Evolutionary conservation across 805 yeast species (phyloP).

Genomic region (Suhomyces canberraensis): DNA sequence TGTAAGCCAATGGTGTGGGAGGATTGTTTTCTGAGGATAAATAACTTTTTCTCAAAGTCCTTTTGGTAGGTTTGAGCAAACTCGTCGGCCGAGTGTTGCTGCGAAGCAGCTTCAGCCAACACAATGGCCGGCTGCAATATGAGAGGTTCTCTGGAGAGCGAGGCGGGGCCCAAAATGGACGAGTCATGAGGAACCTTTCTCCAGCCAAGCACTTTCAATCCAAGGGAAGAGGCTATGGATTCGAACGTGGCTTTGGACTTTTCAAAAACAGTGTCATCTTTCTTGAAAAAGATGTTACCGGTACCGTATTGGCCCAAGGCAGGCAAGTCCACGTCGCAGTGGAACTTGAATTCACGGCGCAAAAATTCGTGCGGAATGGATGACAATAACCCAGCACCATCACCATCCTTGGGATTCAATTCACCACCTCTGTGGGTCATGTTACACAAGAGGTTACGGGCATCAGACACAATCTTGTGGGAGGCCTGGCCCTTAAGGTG

Average conservation of each 20-base stretch:
- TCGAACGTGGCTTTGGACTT: slow-evolving; percentile 77
- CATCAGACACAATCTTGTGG: slow-evolving; percentile 93
- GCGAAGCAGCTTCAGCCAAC: slow-evolving; percentile 33
- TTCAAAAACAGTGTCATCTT: slow-evolving; percentile 67
- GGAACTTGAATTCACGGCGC: slow-evolving; percentile 75
- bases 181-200: slow-evolving; percentile 93
- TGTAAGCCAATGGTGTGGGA: slow-evolving; percentile 89
- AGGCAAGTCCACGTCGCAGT: slow-evolving; percentile 67
- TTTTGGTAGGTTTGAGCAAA: slow-evolving; percentile 56
- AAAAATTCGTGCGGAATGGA: slow-evolving; percentile 89
- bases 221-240: slow-evolving; percentile 70
- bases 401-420: slow-evolving; percentile 96
- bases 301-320: slow-evolving; percentile 85
- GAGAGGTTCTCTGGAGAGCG: slow-evolving; percentile 86
- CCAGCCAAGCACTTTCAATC: slow-evolving; percentile 88
- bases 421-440: slow-evolving; percentile 99
- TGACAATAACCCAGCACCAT: slow-evolving; percentile 96
- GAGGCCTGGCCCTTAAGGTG: slow-evolving; percentile 84
- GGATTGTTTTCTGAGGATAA: slow-evolving; percentile 82
- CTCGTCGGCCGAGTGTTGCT: slow-evolving; percentile 36
- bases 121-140: slow-evolving; percentile 93
- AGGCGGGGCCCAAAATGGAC: slow-evolving; percentile 92
- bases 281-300: slow-evolving; percentile 92
- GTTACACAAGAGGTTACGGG: slow-evolving; percentile 81
- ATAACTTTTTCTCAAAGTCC: slow-evolving; percentile 78